Percentiles rank a stretch among this genome's conserved stretches.
Evolutionary conservation across 164 flowering plant genomes (phyloP).

Genomic region (Tetracentron sinense): DNA sequence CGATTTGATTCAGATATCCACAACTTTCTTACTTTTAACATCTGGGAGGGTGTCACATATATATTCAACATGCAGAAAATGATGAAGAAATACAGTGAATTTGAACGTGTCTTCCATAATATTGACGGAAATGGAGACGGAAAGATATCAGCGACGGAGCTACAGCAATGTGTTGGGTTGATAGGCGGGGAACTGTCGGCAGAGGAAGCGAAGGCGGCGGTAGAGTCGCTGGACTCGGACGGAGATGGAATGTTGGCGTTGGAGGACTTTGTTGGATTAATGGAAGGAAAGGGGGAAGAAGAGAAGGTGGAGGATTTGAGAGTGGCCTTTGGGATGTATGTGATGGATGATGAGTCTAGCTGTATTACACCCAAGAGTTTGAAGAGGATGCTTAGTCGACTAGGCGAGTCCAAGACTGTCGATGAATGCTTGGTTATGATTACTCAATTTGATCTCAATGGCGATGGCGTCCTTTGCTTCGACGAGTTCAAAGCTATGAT

Average conservation of each 20-base stretch:
- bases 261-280: conserved; percentile 33
- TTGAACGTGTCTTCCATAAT: conserved; percentile 31
- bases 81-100: conserved; percentile 28
- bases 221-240: conserved; percentile 25
- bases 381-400: conserved; percentile 32
- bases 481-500: conserved; percentile 56
- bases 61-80: no score
- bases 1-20: no score
- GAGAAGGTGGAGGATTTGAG: conserved; percentile 32
- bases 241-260: conserved; percentile 35
- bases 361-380: conserved; percentile 42
- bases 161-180: conserved; percentile 18
- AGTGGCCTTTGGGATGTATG: conserved; percentile 50
- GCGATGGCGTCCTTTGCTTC: conserved; percentile 52
- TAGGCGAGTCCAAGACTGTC: conserved; percentile 28
- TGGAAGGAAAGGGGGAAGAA: conserved; percentile 33
- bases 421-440: conserved; percentile 42
- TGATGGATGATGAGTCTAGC: conserved; percentile 29
- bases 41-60: no score
- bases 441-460: conserved; percentile 41
- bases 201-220: conserved; percentile 30
- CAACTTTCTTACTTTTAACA: no score
- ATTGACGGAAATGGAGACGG: conserved; percentile 36
- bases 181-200: conserved; percentile 25
- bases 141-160: conserved; percentile 35